These are phyloP conservation scores for Oryza glumipatula DNA, from an alignment of 176 grass and related monocot genomes.

Conservation along the genomic window DNA sequence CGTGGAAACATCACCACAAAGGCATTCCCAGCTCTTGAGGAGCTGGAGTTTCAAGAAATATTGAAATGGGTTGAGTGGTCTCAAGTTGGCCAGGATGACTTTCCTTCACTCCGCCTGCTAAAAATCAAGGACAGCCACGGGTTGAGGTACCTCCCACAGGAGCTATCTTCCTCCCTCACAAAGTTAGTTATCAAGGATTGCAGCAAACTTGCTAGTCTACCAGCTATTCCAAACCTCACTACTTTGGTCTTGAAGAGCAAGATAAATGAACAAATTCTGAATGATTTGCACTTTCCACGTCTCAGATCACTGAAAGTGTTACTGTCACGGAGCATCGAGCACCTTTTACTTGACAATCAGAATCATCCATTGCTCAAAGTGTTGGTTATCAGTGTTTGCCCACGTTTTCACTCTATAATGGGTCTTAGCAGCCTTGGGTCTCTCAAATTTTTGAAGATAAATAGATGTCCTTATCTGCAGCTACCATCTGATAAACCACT, in stretches of 20 bases:
- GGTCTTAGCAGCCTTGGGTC: slow-evolving; percentile 6
- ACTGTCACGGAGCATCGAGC: background rate
- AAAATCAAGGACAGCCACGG: slow-evolving; percentile 16
- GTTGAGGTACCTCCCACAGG: slow-evolving; percentile 27
- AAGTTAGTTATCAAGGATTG: slow-evolving; percentile 47
- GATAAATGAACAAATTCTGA: slow-evolving; percentile 15
- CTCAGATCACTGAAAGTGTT: slow-evolving; percentile 22
- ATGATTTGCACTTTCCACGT: slow-evolving; percentile 16
- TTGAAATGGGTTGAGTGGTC: slow-evolving; percentile 42
- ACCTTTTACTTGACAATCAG: background rate
- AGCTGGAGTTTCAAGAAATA: slow-evolving; percentile 35
- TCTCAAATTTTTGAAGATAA: slow-evolving; percentile 4
- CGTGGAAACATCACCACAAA: slow-evolving; percentile 11
- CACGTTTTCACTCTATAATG: background rate
- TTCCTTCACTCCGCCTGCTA: slow-evolving; percentile 37
- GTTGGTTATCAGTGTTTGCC: background rate
- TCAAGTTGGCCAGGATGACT: slow-evolving; percentile 8
- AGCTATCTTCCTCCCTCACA: slow-evolving; percentile 29
- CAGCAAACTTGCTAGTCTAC: slow-evolving; percentile 19
- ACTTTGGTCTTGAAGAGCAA: slow-evolving; percentile 34
- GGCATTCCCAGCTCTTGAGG: slow-evolving; percentile 44
- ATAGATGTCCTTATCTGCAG: slow-evolving; percentile 4
- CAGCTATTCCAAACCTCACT: slow-evolving; percentile 26
- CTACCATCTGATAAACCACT: background rate
- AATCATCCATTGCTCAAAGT: slow-evolving; percentile 8